These are phyloP conservation scores for Agarophyton chilense DNA, from an alignment of 23 red algal species.

Conservation along the genomic window DNA sequence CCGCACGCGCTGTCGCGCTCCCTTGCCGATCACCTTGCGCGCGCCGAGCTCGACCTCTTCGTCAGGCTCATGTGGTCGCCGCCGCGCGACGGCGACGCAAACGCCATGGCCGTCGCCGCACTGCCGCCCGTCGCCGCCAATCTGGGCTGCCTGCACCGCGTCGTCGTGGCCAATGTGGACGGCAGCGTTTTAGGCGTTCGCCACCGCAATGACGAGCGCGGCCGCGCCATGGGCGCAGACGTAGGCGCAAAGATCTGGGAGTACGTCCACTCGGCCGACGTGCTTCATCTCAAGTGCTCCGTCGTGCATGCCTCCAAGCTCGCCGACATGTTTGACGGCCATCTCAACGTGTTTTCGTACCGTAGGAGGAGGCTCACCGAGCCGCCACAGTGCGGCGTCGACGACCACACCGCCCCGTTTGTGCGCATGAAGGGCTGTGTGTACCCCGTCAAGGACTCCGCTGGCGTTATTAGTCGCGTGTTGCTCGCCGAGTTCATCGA, in stretches of 20 bases:
- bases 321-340: slow-evolving; percentile 36
- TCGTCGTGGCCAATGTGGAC: slow-evolving; percentile 52
- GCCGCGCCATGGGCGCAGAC: slow-evolving; percentile 49
- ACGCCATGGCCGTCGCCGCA: not conserved
- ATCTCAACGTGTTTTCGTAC: slow-evolving; percentile 68
- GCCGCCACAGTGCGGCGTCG: not conserved
- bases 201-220: slow-evolving; percentile 26
- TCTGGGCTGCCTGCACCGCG: slow-evolving; percentile 57
- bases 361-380: slow-evolving; percentile 4
- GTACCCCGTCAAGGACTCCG: slow-evolving; percentile 31
- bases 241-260: slow-evolving; percentile 62
- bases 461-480: not conserved
- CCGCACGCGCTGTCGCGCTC: not conserved
- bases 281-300: slow-evolving; percentile 36
- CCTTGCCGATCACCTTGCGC: slow-evolving; percentile 12
- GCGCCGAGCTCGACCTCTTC: slow-evolving; percentile 45
- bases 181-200: slow-evolving; percentile 55
- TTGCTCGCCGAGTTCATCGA: slow-evolving; percentile 69
- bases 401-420: not conserved
- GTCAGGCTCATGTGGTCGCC: slow-evolving; percentile 42
- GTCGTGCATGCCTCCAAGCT: slow-evolving; percentile 56
- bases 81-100: not conserved
- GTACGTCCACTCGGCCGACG: slow-evolving; percentile 42
- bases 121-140: slow-evolving; percentile 41
- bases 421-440: slow-evolving; percentile 66